Percentiles rank a stretch among this genome's conserved stretches.
Conservation (phyloP, 306 rosid genomes). For the Prunus padus region DNA sequence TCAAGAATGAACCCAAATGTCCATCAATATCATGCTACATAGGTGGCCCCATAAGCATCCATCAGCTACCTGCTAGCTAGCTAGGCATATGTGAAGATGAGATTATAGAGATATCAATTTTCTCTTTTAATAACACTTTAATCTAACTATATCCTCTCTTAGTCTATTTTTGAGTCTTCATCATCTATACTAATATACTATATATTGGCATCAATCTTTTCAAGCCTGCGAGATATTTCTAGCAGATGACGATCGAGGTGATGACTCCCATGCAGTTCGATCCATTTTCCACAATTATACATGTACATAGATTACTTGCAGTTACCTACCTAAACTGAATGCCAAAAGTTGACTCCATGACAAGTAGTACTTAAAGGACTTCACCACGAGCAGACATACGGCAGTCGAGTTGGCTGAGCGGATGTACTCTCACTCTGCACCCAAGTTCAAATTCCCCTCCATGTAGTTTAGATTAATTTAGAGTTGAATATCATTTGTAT, state of each 20-base stretch:
- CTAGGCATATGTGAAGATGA: neutral
- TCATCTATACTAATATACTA: no score
- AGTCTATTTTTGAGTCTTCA: neutral
- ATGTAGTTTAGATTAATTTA: no score
- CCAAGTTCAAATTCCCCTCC: no score
- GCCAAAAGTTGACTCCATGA: neutral
- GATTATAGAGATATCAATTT: neutral
- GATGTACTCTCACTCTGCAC: no score
- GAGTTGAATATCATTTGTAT: no score
- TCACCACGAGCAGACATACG: constrained; percentile 17
- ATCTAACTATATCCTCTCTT: neutral
- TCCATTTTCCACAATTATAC: neutral
- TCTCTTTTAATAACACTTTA: neutral
- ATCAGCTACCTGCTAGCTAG: neutral
- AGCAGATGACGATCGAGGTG: constrained; percentile 1
- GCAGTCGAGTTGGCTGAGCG: no score
- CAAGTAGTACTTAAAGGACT: constrained; percentile 13
- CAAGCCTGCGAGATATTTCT: constrained; percentile 12
- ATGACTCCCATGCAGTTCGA: neutral
- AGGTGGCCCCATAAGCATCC: neutral
- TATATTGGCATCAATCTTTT: no score
- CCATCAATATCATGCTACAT: neutral
- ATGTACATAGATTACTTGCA: neutral
- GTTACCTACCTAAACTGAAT: neutral
- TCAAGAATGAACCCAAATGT: constrained; percentile 21